Percentiles rank a stretch among this genome's conserved stretches.
Evolutionary conservation across 1,139 yeast species (phyloP).

Genomic region (Magnusiomyces magnusii): DNA sequence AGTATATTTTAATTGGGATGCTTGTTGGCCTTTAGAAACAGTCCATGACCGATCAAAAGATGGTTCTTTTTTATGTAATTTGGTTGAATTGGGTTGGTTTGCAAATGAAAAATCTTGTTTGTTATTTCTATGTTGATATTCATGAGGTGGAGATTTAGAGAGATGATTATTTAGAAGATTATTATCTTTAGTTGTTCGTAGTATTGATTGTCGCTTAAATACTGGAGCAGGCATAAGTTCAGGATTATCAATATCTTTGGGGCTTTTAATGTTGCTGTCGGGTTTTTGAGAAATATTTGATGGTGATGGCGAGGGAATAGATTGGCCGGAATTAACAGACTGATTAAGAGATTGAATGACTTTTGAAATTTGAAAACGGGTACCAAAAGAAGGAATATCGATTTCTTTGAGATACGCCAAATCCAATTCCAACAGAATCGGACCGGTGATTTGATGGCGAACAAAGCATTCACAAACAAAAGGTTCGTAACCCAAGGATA

Average conservation of each 20-base stretch:
- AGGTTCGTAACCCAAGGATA: constrained; percentile 62
- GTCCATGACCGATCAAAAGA: constrained; percentile 27
- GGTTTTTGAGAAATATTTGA: constrained; percentile 7
- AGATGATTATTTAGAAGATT: constrained; percentile 3
- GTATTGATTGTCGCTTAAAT: constrained; percentile 12
- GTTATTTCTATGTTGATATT: background rate
- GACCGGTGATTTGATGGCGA: constrained; percentile 83
- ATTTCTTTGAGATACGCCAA: constrained; percentile 80
- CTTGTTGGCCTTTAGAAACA: background rate
- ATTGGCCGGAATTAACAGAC: constrained; percentile 11
- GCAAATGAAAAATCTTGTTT: background rate
- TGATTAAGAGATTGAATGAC: constrained; percentile 64
- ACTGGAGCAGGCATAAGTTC: constrained; percentile 11
- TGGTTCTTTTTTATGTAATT: constrained; percentile 16
- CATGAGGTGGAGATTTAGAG: constrained; percentile 4
- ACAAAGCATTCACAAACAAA: constrained; percentile 74
- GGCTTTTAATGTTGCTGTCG: background rate
- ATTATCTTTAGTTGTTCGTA: constrained; percentile 9
- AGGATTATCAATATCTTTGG: background rate
- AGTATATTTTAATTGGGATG: background rate
- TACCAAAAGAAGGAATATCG: constrained; percentile 89
- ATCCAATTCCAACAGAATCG: constrained; percentile 76
- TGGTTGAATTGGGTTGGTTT: background rate
- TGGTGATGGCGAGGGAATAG: background rate
- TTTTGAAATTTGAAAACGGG: constrained; percentile 83